A percentile compares a stretch with the other conserved stretches of the same genome.
These are phyloP conservation scores for Trichophyton simii DNA, from an alignment of 2,329 filamentous ascomycete genomes.

Conservation along the genomic window DNA sequence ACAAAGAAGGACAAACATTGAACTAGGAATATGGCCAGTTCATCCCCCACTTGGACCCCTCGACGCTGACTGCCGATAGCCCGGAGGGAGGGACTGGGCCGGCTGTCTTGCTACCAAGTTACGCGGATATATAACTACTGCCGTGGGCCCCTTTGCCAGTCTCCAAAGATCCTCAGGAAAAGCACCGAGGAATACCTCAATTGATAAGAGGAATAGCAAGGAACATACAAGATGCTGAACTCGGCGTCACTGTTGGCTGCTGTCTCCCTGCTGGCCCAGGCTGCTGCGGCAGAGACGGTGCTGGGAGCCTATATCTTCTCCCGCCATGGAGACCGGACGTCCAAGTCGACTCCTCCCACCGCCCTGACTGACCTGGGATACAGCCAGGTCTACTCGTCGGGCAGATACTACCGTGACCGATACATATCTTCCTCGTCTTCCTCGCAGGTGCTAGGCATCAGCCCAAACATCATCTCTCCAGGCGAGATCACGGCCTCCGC, in stretches of 20 bases:
- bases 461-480: conserved; percentile 51
- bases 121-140: too few species aligned
- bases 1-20: too few species aligned
- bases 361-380: conserved; percentile 70
- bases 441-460: conserved; percentile 53
- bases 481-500: conserved; percentile 61
- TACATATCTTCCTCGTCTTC: conserved; percentile 55
- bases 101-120: too few species aligned
- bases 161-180: too few species aligned
- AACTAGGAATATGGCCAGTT: too few species aligned
- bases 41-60: too few species aligned
- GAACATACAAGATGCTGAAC: background rate
- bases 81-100: too few species aligned
- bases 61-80: too few species aligned
- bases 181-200: too few species aligned
- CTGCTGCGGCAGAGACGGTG: conserved; percentile 49
- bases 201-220: background rate
- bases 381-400: conserved; percentile 58
- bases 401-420: conserved; percentile 60
- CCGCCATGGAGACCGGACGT: conserved; percentile 77
- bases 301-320: conserved; percentile 79
- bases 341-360: conserved; percentile 60
- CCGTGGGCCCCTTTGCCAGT: too few species aligned
- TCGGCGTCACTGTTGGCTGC: conserved; percentile 4
- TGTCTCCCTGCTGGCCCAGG: conserved; percentile 14